These are phyloP conservation scores for Prunus fruticosa DNA, from an alignment of 306 rosid genomes.

Conservation along the genomic window DNA sequence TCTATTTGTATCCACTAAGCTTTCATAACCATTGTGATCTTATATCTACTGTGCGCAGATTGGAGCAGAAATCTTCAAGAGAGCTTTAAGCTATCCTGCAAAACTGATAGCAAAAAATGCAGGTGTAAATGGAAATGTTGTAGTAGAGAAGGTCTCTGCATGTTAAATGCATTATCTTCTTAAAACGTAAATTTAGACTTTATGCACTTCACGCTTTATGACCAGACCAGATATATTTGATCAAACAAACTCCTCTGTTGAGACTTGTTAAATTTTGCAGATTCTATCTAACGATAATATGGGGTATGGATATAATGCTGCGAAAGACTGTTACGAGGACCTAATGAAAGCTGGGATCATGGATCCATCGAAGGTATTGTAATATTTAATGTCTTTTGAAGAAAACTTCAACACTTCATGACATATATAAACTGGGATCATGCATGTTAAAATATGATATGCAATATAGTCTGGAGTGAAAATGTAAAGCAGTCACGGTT, in stretches of 20 bases:
- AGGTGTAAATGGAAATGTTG: conserved; percentile 80
- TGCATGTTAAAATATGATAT: background rate
- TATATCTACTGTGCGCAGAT: conserved; percentile 43
- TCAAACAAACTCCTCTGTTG: conserved; percentile 15
- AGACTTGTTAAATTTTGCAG: conserved; percentile 34
- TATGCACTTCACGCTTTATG: conserved; percentile 10
- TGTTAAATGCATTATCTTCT: conserved; percentile 27
- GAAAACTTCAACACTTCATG: background rate
- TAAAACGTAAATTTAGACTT: conserved; percentile 9
- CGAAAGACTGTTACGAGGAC: conserved; percentile 74
- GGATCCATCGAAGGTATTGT: conserved; percentile 81
- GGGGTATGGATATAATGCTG: conserved; percentile 82
- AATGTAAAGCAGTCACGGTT: background rate
- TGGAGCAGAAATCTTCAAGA: conserved; percentile 90
- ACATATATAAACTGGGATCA: background rate
- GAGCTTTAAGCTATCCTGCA: conserved; percentile 77
- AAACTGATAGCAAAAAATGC: conserved; percentile 90
- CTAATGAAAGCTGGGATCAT: conserved; percentile 80
- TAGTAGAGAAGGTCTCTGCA: conserved; percentile 67
- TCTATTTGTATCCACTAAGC: conserved; percentile 1
- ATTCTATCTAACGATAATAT: conserved; percentile 49
- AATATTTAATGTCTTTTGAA: background rate
- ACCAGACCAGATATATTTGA: conserved; percentile 15
- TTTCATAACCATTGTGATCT: conserved; percentile 7
- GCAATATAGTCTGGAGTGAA: background rate